Conservation (phyloP, 1,284 basidiomycete genomes). For the Tylopilus orsonianus region DNA sequence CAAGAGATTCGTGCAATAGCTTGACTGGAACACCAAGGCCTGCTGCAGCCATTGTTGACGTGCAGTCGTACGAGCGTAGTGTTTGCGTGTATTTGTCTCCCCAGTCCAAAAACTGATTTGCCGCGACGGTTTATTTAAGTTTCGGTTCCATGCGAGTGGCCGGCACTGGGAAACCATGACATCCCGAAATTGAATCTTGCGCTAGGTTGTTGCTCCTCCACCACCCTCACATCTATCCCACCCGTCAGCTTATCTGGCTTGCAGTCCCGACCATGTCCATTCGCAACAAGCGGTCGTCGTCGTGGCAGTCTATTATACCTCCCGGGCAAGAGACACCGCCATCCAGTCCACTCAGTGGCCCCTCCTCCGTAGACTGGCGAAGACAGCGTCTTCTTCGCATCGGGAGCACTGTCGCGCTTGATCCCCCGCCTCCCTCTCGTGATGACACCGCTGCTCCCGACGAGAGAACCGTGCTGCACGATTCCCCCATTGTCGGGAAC, state of each 20-base stretch:
- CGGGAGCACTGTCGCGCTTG: constrained; percentile 9
- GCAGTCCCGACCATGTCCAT: constrained; percentile 19
- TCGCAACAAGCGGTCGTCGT: constrained; percentile 19
- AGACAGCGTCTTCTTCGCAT: constrained; percentile 34
- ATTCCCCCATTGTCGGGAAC: background rate
- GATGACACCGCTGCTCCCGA: constrained; percentile 6
- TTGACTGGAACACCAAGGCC: constrained; percentile 91
- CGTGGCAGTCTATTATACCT: constrained; percentile 21
- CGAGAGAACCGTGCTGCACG: constrained; percentile 23
- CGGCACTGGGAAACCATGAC: background rate
- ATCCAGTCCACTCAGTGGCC: constrained; percentile 28
- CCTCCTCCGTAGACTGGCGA: constrained; percentile 34
- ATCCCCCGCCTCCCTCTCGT: background rate
- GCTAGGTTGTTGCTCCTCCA: too few relatives aligned
- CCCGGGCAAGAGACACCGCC: constrained; percentile 12
- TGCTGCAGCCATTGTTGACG: constrained; percentile 31
- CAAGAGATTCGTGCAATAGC: constrained; percentile 90
- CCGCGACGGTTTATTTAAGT: too few relatives aligned
- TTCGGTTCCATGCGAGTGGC: too few relatives aligned
- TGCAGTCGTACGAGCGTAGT: constrained; percentile 4
- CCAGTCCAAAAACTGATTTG: too few relatives aligned
- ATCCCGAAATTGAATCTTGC: background rate
- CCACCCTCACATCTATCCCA: too few relatives aligned
- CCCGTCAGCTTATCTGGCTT: too few relatives aligned
- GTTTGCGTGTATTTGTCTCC: constrained; percentile 28